A percentile compares a stretch with the other conserved stretches of the same genome.
Evolutionary conservation across 2,329 filamentous ascomycete species (phyloP).

Genomic region (Microdochium trichocladiopsis): DNA sequence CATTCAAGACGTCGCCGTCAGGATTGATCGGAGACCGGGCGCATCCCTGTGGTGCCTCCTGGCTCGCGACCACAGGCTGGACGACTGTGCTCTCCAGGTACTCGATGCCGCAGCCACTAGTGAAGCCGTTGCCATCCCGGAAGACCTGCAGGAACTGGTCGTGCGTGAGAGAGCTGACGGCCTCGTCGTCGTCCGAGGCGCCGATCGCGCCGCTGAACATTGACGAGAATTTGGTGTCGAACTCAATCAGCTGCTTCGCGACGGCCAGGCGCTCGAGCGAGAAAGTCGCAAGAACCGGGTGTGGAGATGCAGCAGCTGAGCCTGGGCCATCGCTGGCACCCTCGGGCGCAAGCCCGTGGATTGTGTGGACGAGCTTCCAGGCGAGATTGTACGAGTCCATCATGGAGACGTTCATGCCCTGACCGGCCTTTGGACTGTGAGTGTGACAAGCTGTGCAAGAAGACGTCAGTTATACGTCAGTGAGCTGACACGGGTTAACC

Average conservation of each 20-base stretch:
- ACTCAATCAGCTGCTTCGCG: conserved; percentile 18
- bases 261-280: conserved; percentile 11
- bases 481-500: background rate
- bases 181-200: background rate
- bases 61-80: conserved; percentile 1
- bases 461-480: background rate
- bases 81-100: conserved; percentile 10
- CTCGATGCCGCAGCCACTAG: conserved; percentile 13
- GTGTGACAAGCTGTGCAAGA: conserved; percentile 35
- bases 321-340: background rate
- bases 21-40: background rate
- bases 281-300: conserved; percentile 11
- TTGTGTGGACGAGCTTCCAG: conserved; percentile 40
- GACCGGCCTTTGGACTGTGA: conserved; percentile 35
- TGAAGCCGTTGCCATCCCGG: conserved; percentile 12
- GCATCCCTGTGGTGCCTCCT: background rate
- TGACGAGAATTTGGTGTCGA: conserved; percentile 38
- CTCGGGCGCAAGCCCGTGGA: conserved; percentile 7
- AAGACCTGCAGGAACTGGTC: conserved; percentile 13
- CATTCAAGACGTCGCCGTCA: conserved; percentile 5
- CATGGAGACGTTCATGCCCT: conserved; percentile 40
- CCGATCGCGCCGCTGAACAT: conserved; percentile 32
- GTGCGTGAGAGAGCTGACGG: conserved; percentile 10
- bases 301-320: background rate
- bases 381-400: conserved; percentile 44